Percentiles rank a stretch among this genome's conserved stretches.
These are phyloP conservation scores for Triglochin maritima DNA, from an alignment of 106 monocot genomes.

Conservation along the genomic window DNA sequence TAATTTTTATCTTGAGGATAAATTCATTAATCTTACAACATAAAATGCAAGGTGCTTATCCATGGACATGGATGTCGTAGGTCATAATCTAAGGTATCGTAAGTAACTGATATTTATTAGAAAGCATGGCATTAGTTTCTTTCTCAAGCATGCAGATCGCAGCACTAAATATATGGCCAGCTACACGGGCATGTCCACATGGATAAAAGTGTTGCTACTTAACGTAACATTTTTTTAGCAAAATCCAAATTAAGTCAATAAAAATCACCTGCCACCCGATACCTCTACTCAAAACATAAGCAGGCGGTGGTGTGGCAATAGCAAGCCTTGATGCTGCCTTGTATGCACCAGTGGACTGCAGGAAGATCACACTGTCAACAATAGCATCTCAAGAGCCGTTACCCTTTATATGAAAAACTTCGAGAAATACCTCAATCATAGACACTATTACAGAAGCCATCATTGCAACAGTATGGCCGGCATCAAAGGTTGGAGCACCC, in stretches of 20 bases:
- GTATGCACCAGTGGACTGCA: slow-evolving; percentile 60
- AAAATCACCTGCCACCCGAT: slow-evolving; percentile 65
- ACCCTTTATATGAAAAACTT: not conserved
- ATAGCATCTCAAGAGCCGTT: too few species aligned
- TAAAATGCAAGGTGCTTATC: too few species aligned
- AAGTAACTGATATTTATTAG: too few species aligned
- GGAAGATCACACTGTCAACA: not conserved
- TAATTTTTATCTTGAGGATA: too few species aligned
- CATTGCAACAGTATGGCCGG: slow-evolving; percentile 63
- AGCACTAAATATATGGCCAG: too few species aligned
- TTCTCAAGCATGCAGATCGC: too few species aligned
- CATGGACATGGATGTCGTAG: too few species aligned
- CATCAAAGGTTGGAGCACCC: slow-evolving; percentile 76
- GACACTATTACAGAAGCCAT: slow-evolving; percentile 60
- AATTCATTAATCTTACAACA: too few species aligned
- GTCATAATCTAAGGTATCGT: too few species aligned
- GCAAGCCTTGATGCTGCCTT: slow-evolving; percentile 48
- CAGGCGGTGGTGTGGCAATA: slow-evolving; percentile 66
- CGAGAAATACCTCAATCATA: slow-evolving; percentile 30
- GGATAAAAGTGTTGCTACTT: not conserved
- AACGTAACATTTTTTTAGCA: too few species aligned
- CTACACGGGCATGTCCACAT: not conserved
- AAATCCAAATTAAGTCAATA: not conserved
- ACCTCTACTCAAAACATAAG: slow-evolving; percentile 61
- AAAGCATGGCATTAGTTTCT: too few species aligned